phyloP scores from a whole-genome alignment of 371 early-diverging fungal genomes.

The Haplosporangium sp. region DNA sequence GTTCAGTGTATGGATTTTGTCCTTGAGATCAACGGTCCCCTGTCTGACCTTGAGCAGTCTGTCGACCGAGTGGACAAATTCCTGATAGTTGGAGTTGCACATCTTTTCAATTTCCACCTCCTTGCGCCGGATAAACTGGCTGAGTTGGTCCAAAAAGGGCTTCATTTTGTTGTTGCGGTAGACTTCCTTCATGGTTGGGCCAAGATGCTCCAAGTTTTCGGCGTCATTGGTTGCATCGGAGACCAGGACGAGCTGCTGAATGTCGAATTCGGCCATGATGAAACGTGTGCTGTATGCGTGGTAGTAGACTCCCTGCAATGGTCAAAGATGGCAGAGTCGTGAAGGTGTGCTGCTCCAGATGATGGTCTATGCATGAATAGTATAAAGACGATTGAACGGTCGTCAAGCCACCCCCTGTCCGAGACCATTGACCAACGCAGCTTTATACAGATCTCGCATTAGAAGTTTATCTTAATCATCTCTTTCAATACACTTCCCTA shows the following conservation, averaged over 20 bases:
- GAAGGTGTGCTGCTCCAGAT: too few relatives aligned
- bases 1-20: constrained; percentile 88
- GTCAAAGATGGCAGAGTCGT: too few relatives aligned
- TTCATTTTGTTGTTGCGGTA: constrained; percentile 88
- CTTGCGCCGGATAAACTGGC: constrained; percentile 82
- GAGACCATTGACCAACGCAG: too few relatives aligned
- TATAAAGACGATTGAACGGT: too few relatives aligned
- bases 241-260: constrained; percentile 56
- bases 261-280: constrained; percentile 54
- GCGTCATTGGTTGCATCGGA: constrained; percentile 64
- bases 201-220: constrained; percentile 84
- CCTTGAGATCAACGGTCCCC: constrained; percentile 85
- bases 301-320: not conserved
- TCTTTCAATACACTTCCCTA: too few relatives aligned
- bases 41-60: constrained; percentile 94
- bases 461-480: too few relatives aligned
- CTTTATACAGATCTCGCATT: too few relatives aligned
- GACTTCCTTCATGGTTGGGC: constrained; percentile 91
- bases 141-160: constrained; percentile 88
- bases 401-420: too few relatives aligned
- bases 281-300: too few relatives aligned
- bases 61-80: constrained; percentile 96
- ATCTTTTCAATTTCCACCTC: constrained; percentile 98
- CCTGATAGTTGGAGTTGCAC: constrained; percentile 97
- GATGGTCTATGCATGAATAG: too few relatives aligned